phyloP scores from a whole-genome alignment of 2,329 filamentous ascomycete species.

The Microcyclosporella mali region DNA sequence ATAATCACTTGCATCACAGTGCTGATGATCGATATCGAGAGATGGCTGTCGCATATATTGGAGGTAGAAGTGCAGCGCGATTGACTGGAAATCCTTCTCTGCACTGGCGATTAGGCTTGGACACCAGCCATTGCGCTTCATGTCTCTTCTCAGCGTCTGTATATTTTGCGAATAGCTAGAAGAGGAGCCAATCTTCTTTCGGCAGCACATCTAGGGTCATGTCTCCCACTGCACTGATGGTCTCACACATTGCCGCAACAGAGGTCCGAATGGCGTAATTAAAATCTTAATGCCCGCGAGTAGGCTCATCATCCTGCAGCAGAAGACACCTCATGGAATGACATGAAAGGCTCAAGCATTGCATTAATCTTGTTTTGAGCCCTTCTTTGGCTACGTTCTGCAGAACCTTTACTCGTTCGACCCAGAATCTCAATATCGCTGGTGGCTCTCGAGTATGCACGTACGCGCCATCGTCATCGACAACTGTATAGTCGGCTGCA shows the following conservation, averaged over 20 bases:
- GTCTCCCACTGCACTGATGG: background rate
- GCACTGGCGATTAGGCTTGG: background rate
- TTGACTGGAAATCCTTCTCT: background rate
- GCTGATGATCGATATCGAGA: background rate
- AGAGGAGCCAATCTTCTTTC: background rate
- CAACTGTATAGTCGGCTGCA: background rate
- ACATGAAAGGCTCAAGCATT: no score
- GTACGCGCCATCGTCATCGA: background rate
- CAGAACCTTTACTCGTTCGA: background rate
- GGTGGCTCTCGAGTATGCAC: background rate
- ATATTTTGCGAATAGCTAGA: background rate
- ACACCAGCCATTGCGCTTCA: conserved; percentile 1
- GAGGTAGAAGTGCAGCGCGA: background rate
- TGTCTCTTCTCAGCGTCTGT: background rate
- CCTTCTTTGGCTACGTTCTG: no score
- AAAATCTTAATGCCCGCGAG: background rate
- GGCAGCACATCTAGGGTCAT: background rate
- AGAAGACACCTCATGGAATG: no score
- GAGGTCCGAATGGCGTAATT: background rate
- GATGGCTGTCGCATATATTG: background rate
- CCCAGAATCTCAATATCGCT: background rate
- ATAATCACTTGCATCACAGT: background rate
- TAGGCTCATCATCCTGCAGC: background rate
- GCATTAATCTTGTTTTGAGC: no score
- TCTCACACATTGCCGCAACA: background rate